These are phyloP conservation scores for Trametes sp. DNA, from an alignment of 1,284 basidiomycete species.

Conservation along the genomic window DNA sequence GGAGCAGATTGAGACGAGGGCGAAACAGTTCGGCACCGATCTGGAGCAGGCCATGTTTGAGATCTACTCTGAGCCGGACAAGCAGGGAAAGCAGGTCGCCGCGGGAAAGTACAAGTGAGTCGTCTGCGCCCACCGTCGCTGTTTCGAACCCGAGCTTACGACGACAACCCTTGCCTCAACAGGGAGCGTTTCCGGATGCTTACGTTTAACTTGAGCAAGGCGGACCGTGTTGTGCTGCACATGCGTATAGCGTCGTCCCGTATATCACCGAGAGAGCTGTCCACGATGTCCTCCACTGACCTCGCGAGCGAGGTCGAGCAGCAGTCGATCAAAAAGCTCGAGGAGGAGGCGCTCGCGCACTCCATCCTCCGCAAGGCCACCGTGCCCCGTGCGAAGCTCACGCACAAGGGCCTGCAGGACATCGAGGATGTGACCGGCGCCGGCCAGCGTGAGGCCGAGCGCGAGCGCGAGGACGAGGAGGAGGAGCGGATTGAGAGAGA, in stretches of 20 bases:
- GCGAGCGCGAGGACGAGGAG: constrained; percentile 58
- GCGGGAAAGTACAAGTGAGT: constrained; percentile 83
- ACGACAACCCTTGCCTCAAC: constrained; percentile 25
- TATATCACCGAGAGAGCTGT: constrained; percentile 74
- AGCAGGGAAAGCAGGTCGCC: constrained; percentile 69
- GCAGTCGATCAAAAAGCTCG: constrained; percentile 79
- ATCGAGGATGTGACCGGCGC: constrained; percentile 80
- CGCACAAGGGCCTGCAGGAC: constrained; percentile 88
- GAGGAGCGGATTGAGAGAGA: constrained; percentile 72
- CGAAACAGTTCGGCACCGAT: constrained; percentile 66
- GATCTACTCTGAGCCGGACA: constrained; percentile 79
- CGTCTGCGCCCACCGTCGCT: background rate
- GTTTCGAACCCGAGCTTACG: background rate
- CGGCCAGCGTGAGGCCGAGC: constrained; percentile 58
- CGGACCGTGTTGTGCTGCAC: constrained; percentile 77
- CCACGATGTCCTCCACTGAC: constrained; percentile 86
- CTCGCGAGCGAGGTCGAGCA: constrained; percentile 85
- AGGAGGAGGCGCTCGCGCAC: constrained; percentile 81
- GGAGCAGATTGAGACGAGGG: constrained; percentile 56
- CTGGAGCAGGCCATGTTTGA: constrained; percentile 78
- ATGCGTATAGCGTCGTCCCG: constrained; percentile 72
- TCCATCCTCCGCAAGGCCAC: constrained; percentile 79
- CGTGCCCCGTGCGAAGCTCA: constrained; percentile 84
- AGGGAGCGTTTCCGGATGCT: constrained; percentile 88
- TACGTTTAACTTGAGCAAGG: constrained; percentile 80